These are phyloP conservation scores for Aspergillus pseudoterreus DNA, from an alignment of 2,329 filamentous ascomycete species.

Conservation along the genomic window DNA sequence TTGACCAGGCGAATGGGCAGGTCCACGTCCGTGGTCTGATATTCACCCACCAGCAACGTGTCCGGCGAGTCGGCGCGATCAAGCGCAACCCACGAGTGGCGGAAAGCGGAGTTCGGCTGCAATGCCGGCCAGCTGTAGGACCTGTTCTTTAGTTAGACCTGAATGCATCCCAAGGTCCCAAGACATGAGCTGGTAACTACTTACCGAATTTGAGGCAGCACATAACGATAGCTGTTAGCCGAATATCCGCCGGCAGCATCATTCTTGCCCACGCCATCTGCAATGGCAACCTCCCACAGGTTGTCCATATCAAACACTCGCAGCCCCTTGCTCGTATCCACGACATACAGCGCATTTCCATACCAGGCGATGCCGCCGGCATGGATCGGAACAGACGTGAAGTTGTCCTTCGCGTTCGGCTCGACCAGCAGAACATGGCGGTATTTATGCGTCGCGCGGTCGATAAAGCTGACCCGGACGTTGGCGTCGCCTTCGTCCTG, in stretches of 20 bases:
- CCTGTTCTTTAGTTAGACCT: not conserved
- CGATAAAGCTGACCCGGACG: slow-evolving; percentile 30
- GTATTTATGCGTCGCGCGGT: slow-evolving; percentile 27
- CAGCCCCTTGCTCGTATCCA: slow-evolving; percentile 33
- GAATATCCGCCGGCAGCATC: slow-evolving; percentile 21
- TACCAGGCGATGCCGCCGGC: slow-evolving; percentile 38
- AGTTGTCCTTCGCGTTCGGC: slow-evolving; percentile 30
- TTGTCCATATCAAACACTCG: slow-evolving; percentile 36
- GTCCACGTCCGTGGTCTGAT: slow-evolving; percentile 19
- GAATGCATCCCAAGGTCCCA: not conserved
- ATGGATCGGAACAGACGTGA: slow-evolving; percentile 31
- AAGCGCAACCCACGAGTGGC: slow-evolving; percentile 34
- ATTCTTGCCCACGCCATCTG: slow-evolving; percentile 30
- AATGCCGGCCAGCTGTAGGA: slow-evolving; percentile 1
- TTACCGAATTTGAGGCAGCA: slow-evolving; percentile 21
- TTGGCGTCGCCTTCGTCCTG: slow-evolving; percentile 23
- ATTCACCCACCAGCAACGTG: slow-evolving; percentile 34
- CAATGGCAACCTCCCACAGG: slow-evolving; percentile 31
- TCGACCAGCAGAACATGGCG: slow-evolving; percentile 35
- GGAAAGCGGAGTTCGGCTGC: slow-evolving; percentile 21
- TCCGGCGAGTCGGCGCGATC: slow-evolving; percentile 31
- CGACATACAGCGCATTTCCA: slow-evolving; percentile 33
- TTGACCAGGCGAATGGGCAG: slow-evolving; percentile 27
- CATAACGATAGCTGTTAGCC: slow-evolving; percentile 31
- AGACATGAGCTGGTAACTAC: not conserved